phyloP scores from a whole-genome alignment of 2,329 filamentous ascomycete species.

The Cylindrodendrum hubeiense region DNA sequence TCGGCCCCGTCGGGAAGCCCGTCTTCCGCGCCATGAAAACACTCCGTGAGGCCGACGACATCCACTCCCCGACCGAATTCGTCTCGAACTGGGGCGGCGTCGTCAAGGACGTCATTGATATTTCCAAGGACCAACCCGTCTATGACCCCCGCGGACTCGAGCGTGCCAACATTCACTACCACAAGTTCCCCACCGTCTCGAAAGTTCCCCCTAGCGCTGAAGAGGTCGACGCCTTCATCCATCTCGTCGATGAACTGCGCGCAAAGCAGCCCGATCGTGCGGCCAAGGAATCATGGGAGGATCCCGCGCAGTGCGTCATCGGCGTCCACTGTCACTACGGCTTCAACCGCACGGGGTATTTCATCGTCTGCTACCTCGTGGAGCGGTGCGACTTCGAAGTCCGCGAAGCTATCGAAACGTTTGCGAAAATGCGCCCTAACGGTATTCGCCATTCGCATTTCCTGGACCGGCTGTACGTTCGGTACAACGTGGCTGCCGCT shows the following conservation, averaged over 20 bases:
- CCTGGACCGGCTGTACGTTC: constrained; percentile 83
- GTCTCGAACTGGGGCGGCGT: constrained; percentile 73
- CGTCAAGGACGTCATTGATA: constrained; percentile 86
- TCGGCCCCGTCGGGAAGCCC: constrained; percentile 65
- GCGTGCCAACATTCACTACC: constrained; percentile 75
- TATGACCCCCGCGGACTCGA: constrained; percentile 84
- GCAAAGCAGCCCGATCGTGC: constrained; percentile 59
- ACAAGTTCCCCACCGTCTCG: constrained; percentile 92
- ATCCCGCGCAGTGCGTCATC: constrained; percentile 63
- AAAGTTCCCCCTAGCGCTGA: constrained; percentile 81
- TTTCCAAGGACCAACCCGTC: constrained; percentile 89
- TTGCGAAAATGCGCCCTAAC: constrained; percentile 78
- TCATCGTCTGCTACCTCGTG: constrained; percentile 91
- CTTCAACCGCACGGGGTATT: constrained; percentile 93
- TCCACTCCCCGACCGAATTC: constrained; percentile 82
- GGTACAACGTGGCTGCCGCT: constrained; percentile 66
- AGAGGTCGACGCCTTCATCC: constrained; percentile 67
- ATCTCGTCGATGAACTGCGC: constrained; percentile 70
- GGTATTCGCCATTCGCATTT: constrained; percentile 94
- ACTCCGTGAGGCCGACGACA: constrained; percentile 86
- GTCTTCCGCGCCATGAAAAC: constrained; percentile 95
- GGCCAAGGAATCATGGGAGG: constrained; percentile 54
- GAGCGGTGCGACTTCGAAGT: constrained; percentile 80
- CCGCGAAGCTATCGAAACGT: constrained; percentile 82
- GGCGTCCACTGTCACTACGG: constrained; percentile 97